phyloP scores from a whole-genome alignment of 257 asterid genomes.

The Cinchona pubescens region DNA sequence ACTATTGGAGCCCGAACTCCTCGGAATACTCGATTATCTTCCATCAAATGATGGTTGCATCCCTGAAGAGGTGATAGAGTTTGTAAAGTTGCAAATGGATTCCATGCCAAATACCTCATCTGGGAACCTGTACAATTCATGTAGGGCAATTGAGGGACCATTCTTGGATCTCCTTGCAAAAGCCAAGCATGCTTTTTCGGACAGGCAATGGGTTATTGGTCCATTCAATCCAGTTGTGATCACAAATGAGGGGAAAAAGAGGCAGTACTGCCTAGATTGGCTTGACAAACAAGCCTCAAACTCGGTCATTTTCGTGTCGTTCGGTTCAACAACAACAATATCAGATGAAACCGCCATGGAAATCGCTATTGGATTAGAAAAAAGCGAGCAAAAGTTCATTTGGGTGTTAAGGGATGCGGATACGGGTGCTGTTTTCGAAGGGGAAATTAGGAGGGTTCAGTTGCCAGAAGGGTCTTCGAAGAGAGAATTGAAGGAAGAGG shows the following conservation, averaged over 20 bases:
- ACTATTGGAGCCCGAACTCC: constrained; percentile 5
- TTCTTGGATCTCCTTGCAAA: constrained; percentile 15
- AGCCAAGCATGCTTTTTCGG: neutral
- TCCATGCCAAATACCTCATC: neutral
- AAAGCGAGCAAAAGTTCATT: constrained; percentile 4
- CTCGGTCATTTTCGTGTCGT: constrained; percentile 17
- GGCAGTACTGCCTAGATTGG: constrained; percentile 14
- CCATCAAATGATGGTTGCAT: neutral
- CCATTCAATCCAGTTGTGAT: constrained; percentile 22
- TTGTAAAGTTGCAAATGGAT: neutral
- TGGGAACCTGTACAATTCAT: constrained; percentile 15
- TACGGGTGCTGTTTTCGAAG: constrained; percentile 8
- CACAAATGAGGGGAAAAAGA: constrained; percentile 4
- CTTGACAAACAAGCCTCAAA: constrained; percentile 8
- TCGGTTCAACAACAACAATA: constrained; percentile 20
- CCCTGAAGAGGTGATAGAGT: constrained; percentile 12
- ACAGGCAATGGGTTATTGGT: constrained; percentile 31
- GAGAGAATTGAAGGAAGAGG: constrained; percentile 19
- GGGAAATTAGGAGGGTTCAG: constrained; percentile 7
- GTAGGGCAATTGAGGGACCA: constrained; percentile 13
- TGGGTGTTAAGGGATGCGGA: constrained; percentile 27
- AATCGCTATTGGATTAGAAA: constrained; percentile 18
- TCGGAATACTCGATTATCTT: constrained; percentile 2
- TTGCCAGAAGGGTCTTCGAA: constrained; percentile 19
- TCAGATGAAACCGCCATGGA: constrained; percentile 4